phyloP scores from a whole-genome alignment of 768 basidiomycete species.

The Boletus tomentosulus region DNA sequence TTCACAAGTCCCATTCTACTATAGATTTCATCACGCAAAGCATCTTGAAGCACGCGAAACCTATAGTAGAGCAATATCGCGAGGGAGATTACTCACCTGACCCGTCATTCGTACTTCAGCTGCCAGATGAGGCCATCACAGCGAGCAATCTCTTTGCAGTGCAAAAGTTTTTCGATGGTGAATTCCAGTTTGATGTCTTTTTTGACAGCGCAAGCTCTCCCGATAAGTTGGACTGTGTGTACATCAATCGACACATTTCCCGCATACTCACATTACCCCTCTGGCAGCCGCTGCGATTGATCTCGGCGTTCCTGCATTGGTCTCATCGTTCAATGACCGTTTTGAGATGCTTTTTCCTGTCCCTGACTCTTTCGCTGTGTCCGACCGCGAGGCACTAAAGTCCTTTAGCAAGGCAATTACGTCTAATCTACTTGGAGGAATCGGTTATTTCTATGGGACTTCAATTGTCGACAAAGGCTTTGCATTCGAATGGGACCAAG shows the following conservation, averaged over 20 bases:
- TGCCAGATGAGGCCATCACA: constrained; percentile 69
- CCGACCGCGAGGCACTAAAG: constrained; percentile 47
- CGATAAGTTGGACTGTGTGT: constrained; percentile 62
- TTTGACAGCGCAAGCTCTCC: constrained; percentile 74
- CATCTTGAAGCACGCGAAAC: constrained; percentile 54
- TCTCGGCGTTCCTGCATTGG: constrained; percentile 63
- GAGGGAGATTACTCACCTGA: constrained; percentile 54
- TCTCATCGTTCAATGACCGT: constrained; percentile 54
- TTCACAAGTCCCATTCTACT: not conserved
- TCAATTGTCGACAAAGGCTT: constrained; percentile 85
- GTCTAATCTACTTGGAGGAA: constrained; percentile 86
- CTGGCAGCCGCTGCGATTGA: constrained; percentile 58
- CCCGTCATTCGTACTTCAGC: constrained; percentile 71
- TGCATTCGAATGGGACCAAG: constrained; percentile 89
- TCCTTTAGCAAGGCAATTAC: constrained; percentile 86
- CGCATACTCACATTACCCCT: not conserved
- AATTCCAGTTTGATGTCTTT: constrained; percentile 86
- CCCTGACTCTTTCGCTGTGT: constrained; percentile 47
- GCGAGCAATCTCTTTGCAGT: constrained; percentile 81
- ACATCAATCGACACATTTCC: not conserved
- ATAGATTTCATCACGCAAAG: constrained; percentile 62
- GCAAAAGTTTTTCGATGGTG: constrained; percentile 81
- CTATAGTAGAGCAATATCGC: constrained; percentile 51
- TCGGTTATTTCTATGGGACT: constrained; percentile 92
- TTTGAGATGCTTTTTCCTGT: constrained; percentile 72